Conservation (phyloP, 768 basidiomycete genomes). For the Agaricus blazei region DNA sequence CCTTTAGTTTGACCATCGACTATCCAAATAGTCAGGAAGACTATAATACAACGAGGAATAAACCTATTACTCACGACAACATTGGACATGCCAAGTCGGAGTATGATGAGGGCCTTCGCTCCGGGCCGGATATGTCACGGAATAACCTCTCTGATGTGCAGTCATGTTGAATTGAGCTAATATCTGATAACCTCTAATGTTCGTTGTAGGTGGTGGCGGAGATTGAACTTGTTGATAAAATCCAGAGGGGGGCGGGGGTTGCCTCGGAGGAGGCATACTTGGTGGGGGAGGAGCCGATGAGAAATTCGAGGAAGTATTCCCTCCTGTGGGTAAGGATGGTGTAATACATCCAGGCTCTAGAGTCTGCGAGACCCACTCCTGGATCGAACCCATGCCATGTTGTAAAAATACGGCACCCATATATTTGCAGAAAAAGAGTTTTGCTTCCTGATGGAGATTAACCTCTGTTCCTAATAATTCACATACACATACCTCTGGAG, state of each 20-base stretch:
- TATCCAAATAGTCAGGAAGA: slow-evolving; percentile 17
- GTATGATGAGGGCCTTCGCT: slow-evolving; percentile 47
- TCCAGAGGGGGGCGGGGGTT: slow-evolving; percentile 16
- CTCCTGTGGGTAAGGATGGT: neutral
- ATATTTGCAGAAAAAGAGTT: slow-evolving; percentile 52
- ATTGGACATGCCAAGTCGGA: slow-evolving; percentile 54
- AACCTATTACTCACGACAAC: slow-evolving; percentile 36
- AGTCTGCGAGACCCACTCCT: slow-evolving; percentile 55
- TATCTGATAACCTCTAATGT: slow-evolving; percentile 20
- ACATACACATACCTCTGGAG: slow-evolving; percentile 15
- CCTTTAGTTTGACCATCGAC: slow-evolving; percentile 50
- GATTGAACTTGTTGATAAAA: slow-evolving; percentile 16
- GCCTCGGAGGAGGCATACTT: neutral
- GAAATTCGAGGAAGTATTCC: neutral
- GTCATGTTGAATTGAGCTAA: slow-evolving; percentile 50
- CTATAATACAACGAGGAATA: neutral
- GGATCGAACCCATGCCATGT: slow-evolving; percentile 42
- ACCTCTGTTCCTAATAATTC: neutral
- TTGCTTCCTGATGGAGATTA: slow-evolving; percentile 41
- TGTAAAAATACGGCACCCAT: slow-evolving; percentile 64
- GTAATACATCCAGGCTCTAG: slow-evolving; percentile 38
- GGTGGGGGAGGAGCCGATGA: slow-evolving; percentile 15
- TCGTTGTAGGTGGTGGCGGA: slow-evolving; percentile 12
- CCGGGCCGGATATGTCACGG: slow-evolving; percentile 43
- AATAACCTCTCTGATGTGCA: slow-evolving; percentile 39